Conservation (phyloP, 495 filamentous ascomycete genomes). For the Neurospora cerealis region DNA sequence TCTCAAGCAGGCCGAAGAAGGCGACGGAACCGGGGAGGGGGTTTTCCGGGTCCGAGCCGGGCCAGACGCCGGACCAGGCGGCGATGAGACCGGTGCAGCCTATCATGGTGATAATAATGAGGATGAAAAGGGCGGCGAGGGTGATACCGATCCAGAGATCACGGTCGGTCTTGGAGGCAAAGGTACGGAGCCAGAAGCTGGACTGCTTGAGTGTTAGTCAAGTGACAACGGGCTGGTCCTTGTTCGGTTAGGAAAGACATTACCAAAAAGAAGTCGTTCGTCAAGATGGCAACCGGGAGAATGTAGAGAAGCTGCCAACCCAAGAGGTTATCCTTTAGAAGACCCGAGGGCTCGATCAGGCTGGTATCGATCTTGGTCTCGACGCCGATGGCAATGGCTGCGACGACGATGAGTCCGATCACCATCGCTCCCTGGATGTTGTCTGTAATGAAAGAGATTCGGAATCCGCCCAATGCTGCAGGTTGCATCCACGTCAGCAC, state of each 20-base stretch:
- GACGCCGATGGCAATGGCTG: constrained; percentile 60
- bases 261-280: constrained; percentile 65
- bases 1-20: constrained; percentile 61
- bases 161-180: constrained; percentile 64
- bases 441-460: constrained; percentile 68
- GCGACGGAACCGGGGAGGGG: constrained; percentile 50
- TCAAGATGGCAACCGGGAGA: constrained; percentile 61
- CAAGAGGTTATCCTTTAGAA: constrained; percentile 49
- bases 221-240: neutral
- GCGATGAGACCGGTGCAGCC: constrained; percentile 60
- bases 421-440: constrained; percentile 71
- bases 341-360: constrained; percentile 50
- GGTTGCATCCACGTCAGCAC: constrained; percentile 8
- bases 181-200: constrained; percentile 73
- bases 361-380: constrained; percentile 58
- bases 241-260: neutral
- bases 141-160: constrained; percentile 62
- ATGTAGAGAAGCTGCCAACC: constrained; percentile 76
- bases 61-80: constrained; percentile 59
- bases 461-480: constrained; percentile 62
- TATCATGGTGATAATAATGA: constrained; percentile 56
- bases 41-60: constrained; percentile 39
- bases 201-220: constrained; percentile 24
- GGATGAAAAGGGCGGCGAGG: constrained; percentile 50
- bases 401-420: constrained; percentile 54